Conservation (phyloP, 2,329 filamentous ascomycete genomes). For the Penicillium janthinellum region DNA sequence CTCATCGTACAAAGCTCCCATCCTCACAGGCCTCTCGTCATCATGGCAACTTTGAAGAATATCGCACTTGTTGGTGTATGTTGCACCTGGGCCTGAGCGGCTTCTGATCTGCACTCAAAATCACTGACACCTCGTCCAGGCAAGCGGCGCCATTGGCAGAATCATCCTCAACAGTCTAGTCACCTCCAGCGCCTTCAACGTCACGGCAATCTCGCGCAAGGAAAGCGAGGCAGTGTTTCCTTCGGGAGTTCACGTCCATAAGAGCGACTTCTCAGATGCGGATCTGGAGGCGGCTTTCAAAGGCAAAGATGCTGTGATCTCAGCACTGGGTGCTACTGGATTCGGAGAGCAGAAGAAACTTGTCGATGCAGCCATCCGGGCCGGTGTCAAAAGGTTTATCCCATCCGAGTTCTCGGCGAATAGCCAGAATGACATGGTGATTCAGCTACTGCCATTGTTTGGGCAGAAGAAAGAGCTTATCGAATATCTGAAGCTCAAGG, state of each 20-base stretch:
- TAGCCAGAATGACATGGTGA: constrained; percentile 27
- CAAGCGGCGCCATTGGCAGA: background rate
- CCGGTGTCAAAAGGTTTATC: constrained; percentile 38
- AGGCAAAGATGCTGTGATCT: constrained; percentile 37
- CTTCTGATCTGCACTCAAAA: background rate
- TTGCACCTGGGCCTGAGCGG: background rate
- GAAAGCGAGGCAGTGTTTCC: background rate
- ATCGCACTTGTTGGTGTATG: background rate
- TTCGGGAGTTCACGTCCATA: background rate
- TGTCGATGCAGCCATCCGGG: constrained; percentile 35
- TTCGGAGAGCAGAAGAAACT: constrained; percentile 33
- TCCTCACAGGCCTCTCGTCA: background rate
- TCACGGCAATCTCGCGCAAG: background rate
- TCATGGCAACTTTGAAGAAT: background rate
- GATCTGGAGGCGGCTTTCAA: constrained; percentile 28
- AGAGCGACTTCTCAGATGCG: background rate
- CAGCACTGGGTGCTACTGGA: constrained; percentile 26
- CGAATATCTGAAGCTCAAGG: constrained; percentile 56
- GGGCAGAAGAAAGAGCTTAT: constrained; percentile 35
- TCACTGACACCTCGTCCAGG: background rate
- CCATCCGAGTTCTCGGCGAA: constrained; percentile 38
- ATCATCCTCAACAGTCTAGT: background rate
- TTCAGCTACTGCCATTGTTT: constrained; percentile 30
- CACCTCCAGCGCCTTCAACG: background rate
- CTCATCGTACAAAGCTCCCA: background rate